Evolutionary conservation across 441 rosid species (phyloP), one percentile per base, ranked within the genome.

Genomic region (Adansonia grandidieri): DNA sequence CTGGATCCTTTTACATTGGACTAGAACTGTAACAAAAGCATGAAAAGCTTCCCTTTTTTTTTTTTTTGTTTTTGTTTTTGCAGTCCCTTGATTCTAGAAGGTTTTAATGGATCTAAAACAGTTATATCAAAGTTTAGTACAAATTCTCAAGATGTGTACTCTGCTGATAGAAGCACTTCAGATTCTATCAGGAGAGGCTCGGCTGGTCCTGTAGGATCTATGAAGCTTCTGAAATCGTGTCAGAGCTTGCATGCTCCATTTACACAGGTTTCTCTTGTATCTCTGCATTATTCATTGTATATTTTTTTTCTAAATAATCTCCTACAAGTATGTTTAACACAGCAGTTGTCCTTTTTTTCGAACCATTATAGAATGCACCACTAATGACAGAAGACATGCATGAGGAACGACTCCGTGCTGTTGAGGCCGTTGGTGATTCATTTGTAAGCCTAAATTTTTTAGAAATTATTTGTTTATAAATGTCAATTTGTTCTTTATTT

Each of bases 311-410:
- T 50, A 40, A 72, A 44, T 32, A 65, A 56, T 66, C 19, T 60
- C 63, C 71, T 10, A 61, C 73, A 77, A 69, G 68, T 74, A 78
- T 66, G 24, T n/a, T 69, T 32, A 32, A 72, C 40, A 22, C 71
- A 68, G 54, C 19, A 45, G 57, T 58, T 74, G 13, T 71, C 32
- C 11, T 73, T 14, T 65, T 72, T 28, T 58, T 53, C 56, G 19
- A 78, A 78, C 72, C 71, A 80, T 81, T 78, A 22, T 84, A 97
- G 99, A 96, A 91, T 79, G 91, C 96, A 32, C 95, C 97, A 15
- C 97, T 91, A 77, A 93, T 97, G 99, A 95, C 99, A 48, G 99
- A 97, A 85, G 99, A 95, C 87, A 95, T 97, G 98, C 99, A 97
- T 85, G 99, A 95, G 91, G 99, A 97, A 82, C 90, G 99, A 76